phyloP scores from a whole-genome alignment of 257 asterid genomes.

The Thymus mandschuricus region DNA sequence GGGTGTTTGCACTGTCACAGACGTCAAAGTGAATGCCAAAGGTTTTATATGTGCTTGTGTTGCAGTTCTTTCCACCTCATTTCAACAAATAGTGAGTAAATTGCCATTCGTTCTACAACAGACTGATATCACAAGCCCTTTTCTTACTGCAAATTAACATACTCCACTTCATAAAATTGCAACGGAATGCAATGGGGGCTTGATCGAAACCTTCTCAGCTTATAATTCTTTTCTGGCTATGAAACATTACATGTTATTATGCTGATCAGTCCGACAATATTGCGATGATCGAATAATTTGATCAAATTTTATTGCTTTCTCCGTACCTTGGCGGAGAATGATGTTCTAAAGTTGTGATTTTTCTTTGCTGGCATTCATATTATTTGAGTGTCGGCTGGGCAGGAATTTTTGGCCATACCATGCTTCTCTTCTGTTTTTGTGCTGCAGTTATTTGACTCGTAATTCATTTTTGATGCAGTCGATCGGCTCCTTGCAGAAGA shows the following conservation, averaged over 20 bases:
- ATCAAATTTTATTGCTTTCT: conserved; percentile 1
- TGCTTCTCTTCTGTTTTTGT: conserved; percentile 7
- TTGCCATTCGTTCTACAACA: conserved; percentile 3
- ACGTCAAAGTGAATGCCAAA: conserved; percentile 81
- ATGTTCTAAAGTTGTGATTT: background rate
- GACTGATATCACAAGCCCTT: background rate
- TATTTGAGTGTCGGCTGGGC: background rate
- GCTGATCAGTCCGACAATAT: background rate
- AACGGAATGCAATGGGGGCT: conserved; percentile 15
- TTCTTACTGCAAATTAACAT: background rate
- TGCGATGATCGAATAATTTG: background rate
- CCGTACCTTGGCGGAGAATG: background rate
- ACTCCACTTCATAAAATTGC: background rate
- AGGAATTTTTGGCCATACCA: background rate
- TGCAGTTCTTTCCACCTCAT: conserved; percentile 81
- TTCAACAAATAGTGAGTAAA: conserved; percentile 91
- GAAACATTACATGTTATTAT: background rate
- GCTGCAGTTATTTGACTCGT: conserved; percentile 29
- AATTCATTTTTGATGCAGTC: conserved; percentile 61
- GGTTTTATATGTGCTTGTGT: conserved; percentile 88
- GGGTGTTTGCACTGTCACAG: conserved; percentile 97
- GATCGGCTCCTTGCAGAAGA: conserved; percentile 93
- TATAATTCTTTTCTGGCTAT: conserved; percentile 5
- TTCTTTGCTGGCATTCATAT: background rate
- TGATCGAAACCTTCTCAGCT: conserved; percentile 13